phyloP scores from a whole-genome alignment of 225 moss, liverwort and hornwort genomes.

The Bryum argenteum region DNA sequence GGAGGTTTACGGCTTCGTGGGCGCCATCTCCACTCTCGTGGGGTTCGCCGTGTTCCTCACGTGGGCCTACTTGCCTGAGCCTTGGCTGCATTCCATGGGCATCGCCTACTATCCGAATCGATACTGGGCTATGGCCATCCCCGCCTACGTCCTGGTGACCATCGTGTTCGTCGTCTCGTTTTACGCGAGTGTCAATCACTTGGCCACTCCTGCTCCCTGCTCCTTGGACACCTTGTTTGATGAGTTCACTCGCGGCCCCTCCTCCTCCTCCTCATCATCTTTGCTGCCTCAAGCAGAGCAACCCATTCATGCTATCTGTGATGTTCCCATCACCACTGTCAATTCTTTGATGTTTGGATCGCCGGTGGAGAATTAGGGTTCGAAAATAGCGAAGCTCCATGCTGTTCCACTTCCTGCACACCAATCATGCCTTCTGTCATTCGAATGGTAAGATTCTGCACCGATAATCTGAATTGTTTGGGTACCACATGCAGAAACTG shows the following conservation, averaged over 20 bases:
- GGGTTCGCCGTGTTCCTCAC: constrained; percentile 68
- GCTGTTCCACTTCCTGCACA: not conserved
- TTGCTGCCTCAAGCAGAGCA: constrained; percentile 37
- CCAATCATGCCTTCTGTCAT: too few species aligned
- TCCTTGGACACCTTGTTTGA: constrained; percentile 71
- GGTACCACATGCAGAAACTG: not conserved
- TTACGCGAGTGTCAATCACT: constrained; percentile 71
- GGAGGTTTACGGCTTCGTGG: constrained; percentile 96
- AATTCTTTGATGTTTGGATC: constrained; percentile 43
- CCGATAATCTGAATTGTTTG: not conserved
- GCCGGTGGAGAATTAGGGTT: too few species aligned
- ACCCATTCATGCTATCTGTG: constrained; percentile 70
- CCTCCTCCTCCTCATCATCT: not conserved
- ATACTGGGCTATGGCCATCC: constrained; percentile 97
- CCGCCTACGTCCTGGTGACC: constrained; percentile 69
- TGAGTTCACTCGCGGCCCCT: constrained; percentile 62
- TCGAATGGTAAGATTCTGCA: not conserved
- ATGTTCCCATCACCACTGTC: constrained; percentile 72
- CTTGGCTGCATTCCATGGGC: constrained; percentile 83
- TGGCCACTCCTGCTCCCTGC: constrained; percentile 68
- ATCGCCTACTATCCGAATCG: constrained; percentile 93
- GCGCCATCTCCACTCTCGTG: constrained; percentile 83
- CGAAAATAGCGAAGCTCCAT: too few species aligned
- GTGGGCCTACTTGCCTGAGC: constrained; percentile 93
- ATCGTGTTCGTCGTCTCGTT: constrained; percentile 62